Percentiles rank a stretch among this genome's conserved stretches.
Evolutionary conservation across 441 rosid species (phyloP).

Genomic region (Eutrema salsugineum): DNA sequence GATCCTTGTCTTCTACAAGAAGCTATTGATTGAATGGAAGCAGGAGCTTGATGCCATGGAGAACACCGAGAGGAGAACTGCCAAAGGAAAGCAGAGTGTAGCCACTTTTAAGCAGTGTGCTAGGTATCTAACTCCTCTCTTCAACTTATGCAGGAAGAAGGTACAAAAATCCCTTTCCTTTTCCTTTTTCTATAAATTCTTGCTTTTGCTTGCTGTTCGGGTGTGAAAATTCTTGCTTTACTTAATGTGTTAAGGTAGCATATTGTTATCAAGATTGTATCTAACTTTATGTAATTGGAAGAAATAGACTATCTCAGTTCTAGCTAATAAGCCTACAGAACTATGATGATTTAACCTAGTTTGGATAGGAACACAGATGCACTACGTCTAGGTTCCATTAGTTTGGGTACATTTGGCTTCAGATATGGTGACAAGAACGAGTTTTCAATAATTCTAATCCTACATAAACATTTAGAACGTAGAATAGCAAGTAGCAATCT

Average conservation of each 20-base stretch:
- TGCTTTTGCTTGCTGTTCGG: slow-evolving; percentile 2
- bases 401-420: background rate
- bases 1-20: slow-evolving; percentile 75
- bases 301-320: background rate
- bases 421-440: background rate
- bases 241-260: background rate
- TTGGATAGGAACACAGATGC: background rate
- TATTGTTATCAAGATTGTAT: background rate
- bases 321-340: background rate
- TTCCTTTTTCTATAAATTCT: background rate
- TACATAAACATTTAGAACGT: background rate
- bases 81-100: slow-evolving; percentile 74
- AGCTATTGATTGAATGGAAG: slow-evolving; percentile 80
- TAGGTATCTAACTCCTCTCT: slow-evolving; percentile 69
- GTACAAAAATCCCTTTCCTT: slow-evolving; percentile 31
- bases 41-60: slow-evolving; percentile 73
- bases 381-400: background rate
- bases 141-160: slow-evolving; percentile 92
- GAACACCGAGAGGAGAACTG: slow-evolving; percentile 71
- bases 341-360: background rate
- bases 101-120: slow-evolving; percentile 91
- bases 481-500: background rate
- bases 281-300: background rate
- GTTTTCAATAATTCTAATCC: background rate
- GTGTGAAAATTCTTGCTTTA: background rate